Conservation (phyloP, 139 green algal genomes). For the Pseudopediastrum boryanum region DNA sequence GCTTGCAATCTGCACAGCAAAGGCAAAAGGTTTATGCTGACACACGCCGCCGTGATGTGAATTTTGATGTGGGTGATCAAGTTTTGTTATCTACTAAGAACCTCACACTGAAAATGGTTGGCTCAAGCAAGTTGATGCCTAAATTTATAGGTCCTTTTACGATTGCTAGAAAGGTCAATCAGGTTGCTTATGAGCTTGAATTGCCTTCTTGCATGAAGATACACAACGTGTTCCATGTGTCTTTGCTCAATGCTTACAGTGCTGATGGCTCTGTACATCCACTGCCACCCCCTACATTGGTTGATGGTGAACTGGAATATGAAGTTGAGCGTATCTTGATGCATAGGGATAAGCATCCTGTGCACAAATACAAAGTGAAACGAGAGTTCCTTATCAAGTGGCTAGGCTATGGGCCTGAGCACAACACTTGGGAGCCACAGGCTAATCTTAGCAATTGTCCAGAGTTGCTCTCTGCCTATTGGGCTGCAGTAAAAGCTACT, state of each 20-base stretch:
- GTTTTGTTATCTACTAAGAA: constrained; percentile 34
- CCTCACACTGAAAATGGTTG: neutral
- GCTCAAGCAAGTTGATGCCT: constrained; percentile 40
- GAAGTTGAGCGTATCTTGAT: constrained; percentile 12
- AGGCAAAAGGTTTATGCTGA: too few relatives aligned
- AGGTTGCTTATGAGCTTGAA: constrained; percentile 9
- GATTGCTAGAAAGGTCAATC: constrained; percentile 12
- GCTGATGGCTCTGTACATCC: constrained; percentile 3
- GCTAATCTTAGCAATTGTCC: neutral
- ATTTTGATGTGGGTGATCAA: too few relatives aligned
- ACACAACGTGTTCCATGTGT: neutral
- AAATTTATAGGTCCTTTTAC: constrained; percentile 44
- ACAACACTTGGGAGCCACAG: constrained; percentile 39
- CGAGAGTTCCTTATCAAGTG: constrained; percentile 33
- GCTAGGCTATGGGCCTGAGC: constrained; percentile 17
- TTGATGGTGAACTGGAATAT: constrained; percentile 19
- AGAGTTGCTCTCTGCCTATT: constrained; percentile 8
- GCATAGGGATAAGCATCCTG: constrained; percentile 16
- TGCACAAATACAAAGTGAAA: constrained; percentile 4
- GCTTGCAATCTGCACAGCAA: too few relatives aligned
- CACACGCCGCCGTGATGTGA: too few relatives aligned
- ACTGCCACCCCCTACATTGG: neutral
- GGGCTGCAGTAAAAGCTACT: too few relatives aligned
- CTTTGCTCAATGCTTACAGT: neutral
- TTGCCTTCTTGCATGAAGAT: neutral